A percentile compares a stretch with the other conserved stretches of the same genome.
Evolutionary conservation across 768 basidiomycete genomes (phyloP).

Genomic region (Inosperma sp.): DNA sequence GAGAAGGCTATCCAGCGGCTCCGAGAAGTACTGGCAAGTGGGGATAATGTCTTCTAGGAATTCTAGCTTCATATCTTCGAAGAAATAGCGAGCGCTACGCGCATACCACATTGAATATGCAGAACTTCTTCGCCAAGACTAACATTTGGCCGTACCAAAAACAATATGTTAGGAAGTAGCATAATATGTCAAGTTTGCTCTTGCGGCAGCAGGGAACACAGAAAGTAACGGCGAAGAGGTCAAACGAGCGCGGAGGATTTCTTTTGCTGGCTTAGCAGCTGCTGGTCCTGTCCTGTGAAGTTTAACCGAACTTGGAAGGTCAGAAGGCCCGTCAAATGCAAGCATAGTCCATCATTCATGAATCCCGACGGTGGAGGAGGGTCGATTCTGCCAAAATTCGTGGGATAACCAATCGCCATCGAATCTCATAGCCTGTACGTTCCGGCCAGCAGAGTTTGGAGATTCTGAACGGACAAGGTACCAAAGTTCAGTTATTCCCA

Average conservation of each 20-base stretch:
- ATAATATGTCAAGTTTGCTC: background rate
- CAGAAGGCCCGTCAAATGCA: no score
- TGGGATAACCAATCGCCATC: conserved; percentile 56
- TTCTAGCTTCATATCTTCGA: background rate
- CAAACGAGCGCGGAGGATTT: background rate
- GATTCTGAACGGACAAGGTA: conserved; percentile 41
- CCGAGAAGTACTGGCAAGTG: background rate
- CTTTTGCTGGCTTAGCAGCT: no score
- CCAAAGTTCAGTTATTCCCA: conserved; percentile 63
- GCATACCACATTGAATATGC: background rate
- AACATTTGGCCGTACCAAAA: no score
- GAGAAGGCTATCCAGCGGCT: background rate
- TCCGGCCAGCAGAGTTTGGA: conserved; percentile 44
- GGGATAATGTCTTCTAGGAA: background rate
- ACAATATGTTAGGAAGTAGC: background rate
- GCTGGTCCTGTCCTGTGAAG: no score
- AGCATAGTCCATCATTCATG: no score
- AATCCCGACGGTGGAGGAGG: no score
- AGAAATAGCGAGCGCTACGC: background rate
- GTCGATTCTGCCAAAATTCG: conserved; percentile 46
- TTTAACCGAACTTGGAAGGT: no score
- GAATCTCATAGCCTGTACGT: conserved; percentile 40
- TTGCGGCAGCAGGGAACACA: background rate
- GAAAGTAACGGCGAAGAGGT: background rate
- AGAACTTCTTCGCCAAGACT: background rate